A percentile compares a stretch with the other conserved stretches of the same genome.
Conservation (phyloP, 2,329 filamentous ascomycete species). For the Fusarium pseudocircinatum region DNA sequence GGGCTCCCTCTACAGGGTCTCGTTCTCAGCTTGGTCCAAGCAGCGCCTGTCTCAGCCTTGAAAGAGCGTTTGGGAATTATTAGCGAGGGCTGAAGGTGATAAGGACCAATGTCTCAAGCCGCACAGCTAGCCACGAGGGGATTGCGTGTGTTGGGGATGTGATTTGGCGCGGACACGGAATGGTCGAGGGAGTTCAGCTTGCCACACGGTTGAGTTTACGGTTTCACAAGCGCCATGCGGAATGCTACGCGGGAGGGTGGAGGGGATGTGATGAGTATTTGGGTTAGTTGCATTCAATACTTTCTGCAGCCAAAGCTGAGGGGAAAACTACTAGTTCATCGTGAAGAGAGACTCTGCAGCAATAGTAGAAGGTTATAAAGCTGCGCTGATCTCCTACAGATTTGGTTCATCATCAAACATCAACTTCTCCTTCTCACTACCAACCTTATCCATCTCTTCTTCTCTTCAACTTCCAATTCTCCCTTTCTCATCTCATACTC, state of each 20-base stretch:
- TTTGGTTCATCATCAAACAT: rapidly evolving
- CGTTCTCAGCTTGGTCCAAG: background rate
- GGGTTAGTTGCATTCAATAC: background rate
- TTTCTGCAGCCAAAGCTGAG: background rate
- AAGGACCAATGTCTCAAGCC: background rate
- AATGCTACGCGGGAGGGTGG: background rate
- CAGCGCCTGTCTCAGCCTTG: background rate
- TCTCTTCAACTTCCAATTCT: too few relatives aligned
- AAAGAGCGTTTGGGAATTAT: background rate
- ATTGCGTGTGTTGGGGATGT: background rate
- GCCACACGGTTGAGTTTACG: background rate
- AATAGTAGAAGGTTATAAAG: rapidly evolving
- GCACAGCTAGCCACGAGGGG: background rate
- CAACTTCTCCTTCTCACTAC: background rate
- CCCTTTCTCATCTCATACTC: background rate
- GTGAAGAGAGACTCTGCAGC: background rate
- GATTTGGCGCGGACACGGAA: background rate
- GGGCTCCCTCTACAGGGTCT: background rate
- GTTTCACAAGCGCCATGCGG: background rate
- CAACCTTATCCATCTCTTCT: background rate
- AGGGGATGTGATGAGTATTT: background rate
- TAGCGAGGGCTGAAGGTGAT: background rate
- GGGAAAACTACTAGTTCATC: rapidly evolving
- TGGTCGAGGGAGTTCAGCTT: background rate
- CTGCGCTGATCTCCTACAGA: rapidly evolving